These are phyloP conservation scores for Acrocalymma vagum DNA, from an alignment of 2,329 filamentous ascomycete species.

Conservation along the genomic window DNA sequence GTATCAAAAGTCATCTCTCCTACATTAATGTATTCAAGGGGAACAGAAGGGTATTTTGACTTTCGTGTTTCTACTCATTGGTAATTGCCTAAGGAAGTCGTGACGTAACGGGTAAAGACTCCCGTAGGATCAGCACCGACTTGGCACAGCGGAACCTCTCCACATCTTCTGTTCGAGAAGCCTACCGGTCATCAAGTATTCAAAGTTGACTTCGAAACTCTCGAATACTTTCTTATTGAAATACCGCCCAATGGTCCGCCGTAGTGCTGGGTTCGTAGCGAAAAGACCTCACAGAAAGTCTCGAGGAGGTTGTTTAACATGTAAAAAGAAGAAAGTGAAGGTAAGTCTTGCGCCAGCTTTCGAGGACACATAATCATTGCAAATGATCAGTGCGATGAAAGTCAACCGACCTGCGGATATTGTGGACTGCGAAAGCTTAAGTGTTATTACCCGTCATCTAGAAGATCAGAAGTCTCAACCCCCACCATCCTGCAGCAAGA, in stretches of 20 bases:
- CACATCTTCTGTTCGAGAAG: too few relatives aligned
- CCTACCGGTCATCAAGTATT: too few relatives aligned
- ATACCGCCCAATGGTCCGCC: slow-evolving; percentile 27
- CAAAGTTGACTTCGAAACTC: too few relatives aligned
- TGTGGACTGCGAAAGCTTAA: slow-evolving; percentile 31
- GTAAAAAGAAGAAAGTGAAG: slow-evolving; percentile 46
- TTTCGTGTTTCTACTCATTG: too few relatives aligned
- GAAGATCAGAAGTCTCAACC: background rate
- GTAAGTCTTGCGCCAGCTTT: slow-evolving; percentile 15
- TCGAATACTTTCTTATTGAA: background rate
- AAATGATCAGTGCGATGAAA: slow-evolving; percentile 40
- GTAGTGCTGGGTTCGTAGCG: slow-evolving; percentile 36
- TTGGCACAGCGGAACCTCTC: too few relatives aligned
- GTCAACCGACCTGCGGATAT: slow-evolving; percentile 34
- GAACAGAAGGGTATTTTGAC: too few relatives aligned
- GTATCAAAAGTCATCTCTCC: too few relatives aligned
- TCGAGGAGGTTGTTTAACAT: slow-evolving; percentile 37
- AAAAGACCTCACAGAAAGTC: slow-evolving; percentile 45
- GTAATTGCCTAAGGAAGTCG: too few relatives aligned
- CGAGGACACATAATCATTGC: background rate
- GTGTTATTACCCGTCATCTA: slow-evolving; percentile 28
- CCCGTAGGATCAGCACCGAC: too few relatives aligned
- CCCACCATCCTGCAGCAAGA: slow-evolving; percentile 1
- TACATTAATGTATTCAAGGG: too few relatives aligned
- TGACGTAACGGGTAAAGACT: too few relatives aligned